Evolutionary conservation across 2,329 filamentous ascomycete species (phyloP), one percentile per base, ranked within the genome.

Genomic region (Aspergillus chevalieri): DNA sequence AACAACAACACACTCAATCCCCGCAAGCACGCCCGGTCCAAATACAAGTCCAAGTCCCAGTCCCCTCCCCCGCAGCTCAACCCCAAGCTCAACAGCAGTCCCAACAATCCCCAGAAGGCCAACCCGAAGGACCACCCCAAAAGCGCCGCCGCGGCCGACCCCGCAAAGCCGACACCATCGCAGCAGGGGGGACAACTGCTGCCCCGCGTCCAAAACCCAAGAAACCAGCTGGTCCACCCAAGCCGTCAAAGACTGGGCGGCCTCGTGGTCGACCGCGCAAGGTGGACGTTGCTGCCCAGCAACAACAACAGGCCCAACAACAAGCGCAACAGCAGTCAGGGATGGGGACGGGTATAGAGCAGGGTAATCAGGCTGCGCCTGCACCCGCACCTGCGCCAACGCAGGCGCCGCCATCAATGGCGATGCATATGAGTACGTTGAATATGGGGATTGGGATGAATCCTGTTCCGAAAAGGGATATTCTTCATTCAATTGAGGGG

Each of bases 201-300:
- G 17, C 15, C 3, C 15, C 38, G 8, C 38, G 56, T 34, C 54
- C 56, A 15, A 65, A 63, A 46, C 60, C 54, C 2, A 54, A 56
- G n/a, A 57, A 55, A 26, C 55, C 57, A 21, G 50, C 57, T 8
- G 62, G 63, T 12, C 43, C 43, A 24, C 30, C 44, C 12, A 46
- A 46, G 15, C 44, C 44, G 7, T 38, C 44, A 19, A 39, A 39
- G 4, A 67, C 64, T 0, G 65, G 65, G 6, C 59, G 65, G 9
- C 65, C 63, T 12, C 65, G 65, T 26, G 65, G 65, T 15, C 56
- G 65, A 43, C 65, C 65, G 47, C 63, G 63, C 6, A 68, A 68
- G 51, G 33, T 30, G 10, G 15, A 12, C 15, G 17, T 21, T 19
- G 44, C 19, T 14, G 30, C 44, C 21, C n/a, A 15, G 10, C 52